phyloP scores from a whole-genome alignment of 805 yeast genomes.

The Wickerhamiella australiensis region DNA sequence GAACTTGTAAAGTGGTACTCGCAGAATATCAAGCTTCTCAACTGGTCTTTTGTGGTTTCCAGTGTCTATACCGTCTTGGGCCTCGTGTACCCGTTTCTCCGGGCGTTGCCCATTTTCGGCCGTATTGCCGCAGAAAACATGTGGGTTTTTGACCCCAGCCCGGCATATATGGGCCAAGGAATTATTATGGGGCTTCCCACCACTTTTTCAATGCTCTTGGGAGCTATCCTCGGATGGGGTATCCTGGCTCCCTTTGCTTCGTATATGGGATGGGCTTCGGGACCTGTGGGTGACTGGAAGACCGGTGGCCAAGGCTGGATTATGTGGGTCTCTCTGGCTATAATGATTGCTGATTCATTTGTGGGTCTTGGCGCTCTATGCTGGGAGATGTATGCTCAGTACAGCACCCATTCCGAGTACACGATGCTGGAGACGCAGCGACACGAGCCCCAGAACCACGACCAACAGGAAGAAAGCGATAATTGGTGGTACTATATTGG shows the following conservation, averaged over 20 bases:
- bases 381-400: background rate
- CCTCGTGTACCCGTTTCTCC: conserved; percentile 60
- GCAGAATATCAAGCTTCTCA: conserved; percentile 49
- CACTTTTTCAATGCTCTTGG: conserved; percentile 79
- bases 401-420: background rate
- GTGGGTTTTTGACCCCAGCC: conserved; percentile 91
- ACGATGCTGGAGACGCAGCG: background rate
- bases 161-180: conserved; percentile 96
- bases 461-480: conserved; percentile 9
- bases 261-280: conserved; percentile 71
- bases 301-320: conserved; percentile 96
- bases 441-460: background rate
- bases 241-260: conserved; percentile 73
- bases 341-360: conserved; percentile 85
- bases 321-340: conserved; percentile 81
- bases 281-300: conserved; percentile 84
- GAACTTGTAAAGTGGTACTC: conserved; percentile 21
- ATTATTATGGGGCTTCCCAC: conserved; percentile 94
- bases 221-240: conserved; percentile 86
- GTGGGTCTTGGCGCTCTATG: conserved; percentile 36
- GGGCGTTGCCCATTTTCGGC: conserved; percentile 70
- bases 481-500: conserved; percentile 19
- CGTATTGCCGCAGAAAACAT: conserved; percentile 47
- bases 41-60: conserved; percentile 52
- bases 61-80: conserved; percentile 60